These are phyloP conservation scores for Suhomyces canberraensis DNA, from an alignment of 805 yeast genomes.

Conservation along the genomic window DNA sequence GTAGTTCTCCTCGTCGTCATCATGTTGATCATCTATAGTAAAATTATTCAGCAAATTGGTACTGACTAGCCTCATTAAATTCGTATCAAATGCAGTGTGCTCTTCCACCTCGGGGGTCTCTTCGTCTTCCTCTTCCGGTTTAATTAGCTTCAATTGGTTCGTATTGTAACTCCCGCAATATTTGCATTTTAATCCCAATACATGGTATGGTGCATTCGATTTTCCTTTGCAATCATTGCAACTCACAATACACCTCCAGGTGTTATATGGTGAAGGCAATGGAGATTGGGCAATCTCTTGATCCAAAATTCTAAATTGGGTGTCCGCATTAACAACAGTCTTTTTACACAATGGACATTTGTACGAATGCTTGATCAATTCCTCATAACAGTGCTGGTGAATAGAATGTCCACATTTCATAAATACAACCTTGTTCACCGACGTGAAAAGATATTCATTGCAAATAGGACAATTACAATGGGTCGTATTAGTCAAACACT, in stretches of 20 bases:
- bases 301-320: conserved; percentile 83
- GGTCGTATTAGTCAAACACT: conserved; percentile 82
- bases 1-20: conserved; percentile 16
- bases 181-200: conserved; percentile 82
- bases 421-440: conserved; percentile 78
- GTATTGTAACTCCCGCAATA: conserved; percentile 89
- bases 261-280: conserved; percentile 73
- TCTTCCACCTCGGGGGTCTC: conserved; percentile 11
- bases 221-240: conserved; percentile 89
- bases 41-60: conserved; percentile 38
- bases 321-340: conserved; percentile 82
- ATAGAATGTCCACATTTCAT: conserved; percentile 95
- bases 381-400: conserved; percentile 80
- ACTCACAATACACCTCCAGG: conserved; percentile 71
- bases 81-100: conserved; percentile 11
- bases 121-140: conserved; percentile 55
- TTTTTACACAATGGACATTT: conserved; percentile 90
- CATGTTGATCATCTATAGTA: conserved; percentile 30
- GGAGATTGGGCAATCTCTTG: conserved; percentile 74
- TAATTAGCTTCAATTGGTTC: conserved; percentile 62
- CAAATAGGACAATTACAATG: conserved; percentile 93
- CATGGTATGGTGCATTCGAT: conserved; percentile 71
- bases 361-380: conserved; percentile 76
- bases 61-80: conserved; percentile 29
- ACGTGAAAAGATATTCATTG: conserved; percentile 84